Percentiles rank a stretch among this genome's conserved stretches.
These are phyloP conservation scores for Trichomonas vaginalis DNA, from an alignment of 208 protist species.

Conservation along the genomic window DNA sequence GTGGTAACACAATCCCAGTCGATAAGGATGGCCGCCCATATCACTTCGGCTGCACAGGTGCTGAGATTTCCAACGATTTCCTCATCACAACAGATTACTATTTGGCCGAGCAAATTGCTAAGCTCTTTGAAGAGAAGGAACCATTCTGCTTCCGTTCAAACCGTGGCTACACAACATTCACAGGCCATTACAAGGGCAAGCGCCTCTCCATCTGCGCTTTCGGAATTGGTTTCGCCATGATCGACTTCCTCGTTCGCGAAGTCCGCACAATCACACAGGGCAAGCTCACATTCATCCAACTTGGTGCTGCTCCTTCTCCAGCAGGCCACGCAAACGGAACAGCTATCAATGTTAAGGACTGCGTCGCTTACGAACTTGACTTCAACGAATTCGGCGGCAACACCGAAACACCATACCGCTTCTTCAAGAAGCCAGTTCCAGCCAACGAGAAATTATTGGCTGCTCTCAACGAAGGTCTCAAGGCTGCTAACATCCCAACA, in stretches of 20 bases:
- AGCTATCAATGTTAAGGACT: neutral
- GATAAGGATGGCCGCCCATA: neutral
- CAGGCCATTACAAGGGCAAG: neutral
- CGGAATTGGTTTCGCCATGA: slow-evolving; percentile 4
- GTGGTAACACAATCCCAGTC: slow-evolving; percentile 11
- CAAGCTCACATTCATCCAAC: neutral
- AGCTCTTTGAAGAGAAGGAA: neutral
- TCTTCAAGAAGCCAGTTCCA: slow-evolving; percentile 17
- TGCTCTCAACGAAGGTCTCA: neutral
- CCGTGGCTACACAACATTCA: neutral
- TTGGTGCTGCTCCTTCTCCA: neutral
- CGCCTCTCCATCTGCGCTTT: neutral
- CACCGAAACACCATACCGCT: neutral
- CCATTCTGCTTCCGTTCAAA: neutral
- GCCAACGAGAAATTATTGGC: neutral
- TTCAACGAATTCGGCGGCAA: neutral
- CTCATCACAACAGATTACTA: neutral
- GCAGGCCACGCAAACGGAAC: neutral
- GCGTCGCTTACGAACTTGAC: neutral
- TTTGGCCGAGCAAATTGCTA: neutral
- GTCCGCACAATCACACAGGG: neutral
- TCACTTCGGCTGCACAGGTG: neutral
- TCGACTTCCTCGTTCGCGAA: neutral
- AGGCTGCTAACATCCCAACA: neutral
- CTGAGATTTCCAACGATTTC: neutral